A percentile compares a stretch with the other conserved stretches of the same genome.
These are phyloP conservation scores for Mycena citricolor DNA, from an alignment of 1,284 basidiomycete genomes.

Conservation along the genomic window DNA sequence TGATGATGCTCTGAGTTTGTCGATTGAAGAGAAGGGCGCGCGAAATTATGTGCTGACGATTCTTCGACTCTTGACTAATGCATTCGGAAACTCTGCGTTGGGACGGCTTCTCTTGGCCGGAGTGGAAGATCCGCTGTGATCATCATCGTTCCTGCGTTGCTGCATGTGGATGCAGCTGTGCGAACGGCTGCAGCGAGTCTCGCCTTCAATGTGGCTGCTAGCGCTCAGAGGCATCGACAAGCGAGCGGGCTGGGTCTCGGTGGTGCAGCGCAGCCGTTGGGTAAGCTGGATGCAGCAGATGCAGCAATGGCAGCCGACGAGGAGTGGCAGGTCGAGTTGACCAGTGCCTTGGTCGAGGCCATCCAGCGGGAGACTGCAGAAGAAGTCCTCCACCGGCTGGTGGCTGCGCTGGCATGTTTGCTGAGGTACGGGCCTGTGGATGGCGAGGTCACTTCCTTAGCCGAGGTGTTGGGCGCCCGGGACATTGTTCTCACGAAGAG, in stretches of 20 bases:
- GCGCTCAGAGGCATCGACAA: slow-evolving; percentile 59
- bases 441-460: slow-evolving; percentile 53
- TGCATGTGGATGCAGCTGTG: slow-evolving; percentile 68
- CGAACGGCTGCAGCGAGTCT: slow-evolving; percentile 80
- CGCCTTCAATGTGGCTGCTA: slow-evolving; percentile 72
- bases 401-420: slow-evolving; percentile 72
- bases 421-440: slow-evolving; percentile 69
- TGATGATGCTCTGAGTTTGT: slow-evolving; percentile 30
- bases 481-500: slow-evolving; percentile 55
- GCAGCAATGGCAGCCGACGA: slow-evolving; percentile 55
- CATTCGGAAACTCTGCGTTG: slow-evolving; percentile 57
- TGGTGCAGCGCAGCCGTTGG: slow-evolving; percentile 31
- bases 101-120: slow-evolving; percentile 50
- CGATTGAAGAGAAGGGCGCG: slow-evolving; percentile 32
- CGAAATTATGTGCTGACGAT: slow-evolving; percentile 68
- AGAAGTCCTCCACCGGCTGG: slow-evolving; percentile 82
- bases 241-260: slow-evolving; percentile 33
- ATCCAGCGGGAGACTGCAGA: slow-evolving; percentile 65
- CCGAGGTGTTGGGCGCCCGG: slow-evolving; percentile 71
- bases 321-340: slow-evolving; percentile 84
- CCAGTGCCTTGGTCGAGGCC: slow-evolving; percentile 77
- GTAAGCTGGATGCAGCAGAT: slow-evolving; percentile 32
- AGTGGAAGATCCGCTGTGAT: slow-evolving; percentile 36
- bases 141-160: slow-evolving; percentile 63
- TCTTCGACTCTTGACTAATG: slow-evolving; percentile 75